Evolutionary conservation across 2,329 filamentous ascomycete genomes (phyloP).

Genomic region (Uncinocarpus reesii): DNA sequence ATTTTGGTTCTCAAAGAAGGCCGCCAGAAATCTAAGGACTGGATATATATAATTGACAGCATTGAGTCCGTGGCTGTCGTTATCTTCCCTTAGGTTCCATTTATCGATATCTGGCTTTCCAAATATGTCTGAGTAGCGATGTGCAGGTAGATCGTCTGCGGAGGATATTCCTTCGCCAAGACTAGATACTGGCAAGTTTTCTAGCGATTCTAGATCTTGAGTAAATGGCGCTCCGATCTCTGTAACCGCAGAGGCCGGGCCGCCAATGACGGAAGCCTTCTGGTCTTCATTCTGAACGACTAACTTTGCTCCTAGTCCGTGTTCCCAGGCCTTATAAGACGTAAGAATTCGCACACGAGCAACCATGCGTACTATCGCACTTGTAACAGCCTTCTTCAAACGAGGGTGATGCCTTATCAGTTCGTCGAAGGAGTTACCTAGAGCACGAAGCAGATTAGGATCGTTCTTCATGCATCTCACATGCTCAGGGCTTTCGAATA

Average conservation of each 20-base stretch:
- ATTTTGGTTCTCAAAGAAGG: conserved; percentile 63
- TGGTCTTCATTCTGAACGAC: conserved; percentile 52
- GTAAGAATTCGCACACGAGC: conserved; percentile 67
- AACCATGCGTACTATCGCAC: conserved; percentile 81
- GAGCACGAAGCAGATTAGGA: conserved; percentile 56
- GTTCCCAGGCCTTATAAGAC: conserved; percentile 55
- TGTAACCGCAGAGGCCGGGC: conserved; percentile 32
- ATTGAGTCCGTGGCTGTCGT: conserved; percentile 42
- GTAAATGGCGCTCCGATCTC: conserved; percentile 28
- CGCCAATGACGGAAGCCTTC: conserved; percentile 50
- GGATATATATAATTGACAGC: conserved; percentile 64
- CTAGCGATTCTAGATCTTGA: conserved; percentile 20
- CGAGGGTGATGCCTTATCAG: conserved; percentile 84
- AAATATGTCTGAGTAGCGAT: conserved; percentile 14
- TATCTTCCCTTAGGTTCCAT: conserved; percentile 38
- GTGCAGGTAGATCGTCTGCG: conserved; percentile 7
- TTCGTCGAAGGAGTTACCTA: conserved; percentile 86
- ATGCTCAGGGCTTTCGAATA: conserved; percentile 90
- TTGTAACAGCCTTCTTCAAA: conserved; percentile 67
- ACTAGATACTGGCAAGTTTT: conserved; percentile 22
- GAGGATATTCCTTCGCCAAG: conserved; percentile 19
- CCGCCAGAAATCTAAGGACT: conserved; percentile 63
- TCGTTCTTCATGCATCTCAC: conserved; percentile 74
- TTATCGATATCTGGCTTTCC: conserved; percentile 20
- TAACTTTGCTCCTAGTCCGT: conserved; percentile 69